Evolutionary conservation across 1,284 basidiomycete species (phyloP), one percentile per base, ranked within the genome.

Genomic region (Wallemia ichthyophaga): DNA sequence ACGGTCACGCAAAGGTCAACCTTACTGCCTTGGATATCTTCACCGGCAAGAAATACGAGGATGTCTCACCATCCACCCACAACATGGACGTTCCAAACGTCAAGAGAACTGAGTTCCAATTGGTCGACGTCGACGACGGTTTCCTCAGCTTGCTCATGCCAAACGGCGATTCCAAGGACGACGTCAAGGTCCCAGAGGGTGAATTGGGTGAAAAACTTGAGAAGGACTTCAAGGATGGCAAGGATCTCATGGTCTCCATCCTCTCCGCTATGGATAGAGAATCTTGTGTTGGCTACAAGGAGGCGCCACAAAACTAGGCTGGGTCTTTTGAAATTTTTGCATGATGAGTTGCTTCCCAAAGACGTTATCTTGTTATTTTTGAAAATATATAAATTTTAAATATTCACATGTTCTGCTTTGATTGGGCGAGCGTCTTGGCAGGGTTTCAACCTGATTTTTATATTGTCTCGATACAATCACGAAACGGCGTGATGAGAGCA

Each of bases 1-100:
- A 96, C 78, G 92, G 92, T 69, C 94, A 98, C 78, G 92, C 94
- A 73, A 98, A 98, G 76, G 92, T 96, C 70, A 88, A 98, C 75
- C 79, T 98, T 66, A 80, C 96, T 68, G 94, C 82, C 71, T 84
- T 84, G 70, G 94, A 98, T 76, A 92, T 94, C 73, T 94, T 94
- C 78, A 94, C 88, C 65, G 78, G 78, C 67, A 91, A 91, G 78
- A 94, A 94, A 76, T 67, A 86, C 72, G 92, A 98, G 79, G 92
- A 96, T 79, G 91, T 96, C 72, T 92, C 75, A 66, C 92, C 92
- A 69, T 98, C 94, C 68, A 94, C 87, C 68, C 88, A 94, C 78
- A 94, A 94, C 76, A 86, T 96, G 86, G 89, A 95, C 69, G 92
- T 96, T 68, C 92, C 92, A 71, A 84, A 95, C 75, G 91, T 98